These are phyloP conservation scores for Marvania coccoides DNA, from an alignment of 139 green algal genomes.

Conservation along the genomic window DNA sequence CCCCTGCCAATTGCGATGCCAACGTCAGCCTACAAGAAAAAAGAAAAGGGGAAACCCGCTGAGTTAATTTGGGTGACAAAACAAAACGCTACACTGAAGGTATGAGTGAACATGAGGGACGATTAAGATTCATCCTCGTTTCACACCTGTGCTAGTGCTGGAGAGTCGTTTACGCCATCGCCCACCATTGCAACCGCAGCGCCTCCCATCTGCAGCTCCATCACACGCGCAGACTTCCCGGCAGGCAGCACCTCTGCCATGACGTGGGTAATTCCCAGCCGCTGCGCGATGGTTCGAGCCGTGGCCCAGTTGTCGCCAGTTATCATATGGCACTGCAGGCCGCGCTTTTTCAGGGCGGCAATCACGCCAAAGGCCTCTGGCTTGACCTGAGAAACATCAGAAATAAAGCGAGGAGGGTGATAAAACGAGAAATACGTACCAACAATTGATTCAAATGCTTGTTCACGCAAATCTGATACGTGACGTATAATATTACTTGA, in stretches of 20 bases:
- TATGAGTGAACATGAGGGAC: no score
- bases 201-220: slow-evolving; percentile 42
- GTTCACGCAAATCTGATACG: no score
- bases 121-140: no score
- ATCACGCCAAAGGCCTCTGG: slow-evolving; percentile 84
- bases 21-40: slow-evolving; percentile 86
- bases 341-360: slow-evolving; percentile 40
- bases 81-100: no score
- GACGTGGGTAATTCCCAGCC: slow-evolving; percentile 54
- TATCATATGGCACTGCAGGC: slow-evolving; percentile 54
- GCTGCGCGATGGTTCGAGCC: slow-evolving; percentile 54
- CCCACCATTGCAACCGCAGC: slow-evolving; percentile 92
- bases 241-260: slow-evolving; percentile 38
- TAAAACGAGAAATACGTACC: no score
- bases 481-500: no score
- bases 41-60: no score
- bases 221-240: slow-evolving; percentile 56
- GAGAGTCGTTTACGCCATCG: slow-evolving; percentile 96
- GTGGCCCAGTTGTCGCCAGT: slow-evolving; percentile 88
- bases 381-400: slow-evolving; percentile 39
- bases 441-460: no score
- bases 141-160: slow-evolving; percentile 79
- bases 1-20: slow-evolving; percentile 87
- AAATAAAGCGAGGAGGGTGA: no score
- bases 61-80: no score